phyloP scores from a whole-genome alignment of 1,139 yeast species.

The Lodderomyces beijingensis region DNA sequence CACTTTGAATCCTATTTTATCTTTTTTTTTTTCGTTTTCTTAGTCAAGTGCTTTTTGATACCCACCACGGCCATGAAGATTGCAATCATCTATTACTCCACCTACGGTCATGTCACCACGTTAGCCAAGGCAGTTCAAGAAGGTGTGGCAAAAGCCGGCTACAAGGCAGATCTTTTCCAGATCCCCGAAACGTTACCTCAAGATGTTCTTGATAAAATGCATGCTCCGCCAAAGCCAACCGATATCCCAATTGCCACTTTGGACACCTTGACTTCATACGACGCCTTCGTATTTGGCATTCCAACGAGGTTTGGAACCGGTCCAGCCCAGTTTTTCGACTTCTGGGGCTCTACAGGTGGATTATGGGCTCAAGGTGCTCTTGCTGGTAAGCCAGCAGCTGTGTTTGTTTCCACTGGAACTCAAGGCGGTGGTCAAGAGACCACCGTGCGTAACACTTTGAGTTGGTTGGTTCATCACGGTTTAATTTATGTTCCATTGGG shows the following conservation, averaged over 20 bases:
- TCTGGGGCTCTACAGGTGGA: conserved; percentile 81
- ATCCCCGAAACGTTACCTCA: conserved; percentile 73
- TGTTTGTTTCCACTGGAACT: conserved; percentile 75
- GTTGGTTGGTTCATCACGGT: conserved; percentile 76
- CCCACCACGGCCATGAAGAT: conserved; percentile 29
- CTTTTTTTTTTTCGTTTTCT: conserved; percentile 1
- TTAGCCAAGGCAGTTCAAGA: conserved; percentile 65
- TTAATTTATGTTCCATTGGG: conserved; percentile 78
- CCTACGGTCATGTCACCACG: conserved; percentile 73
- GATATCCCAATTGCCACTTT: conserved; percentile 65
- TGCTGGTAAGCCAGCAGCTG: conserved; percentile 72
- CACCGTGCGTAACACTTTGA: conserved; percentile 60
- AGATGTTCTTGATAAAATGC: conserved; percentile 56
- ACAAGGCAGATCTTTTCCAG: conserved; percentile 66
- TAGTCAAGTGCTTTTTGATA: neutral
- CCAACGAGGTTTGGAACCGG: conserved; percentile 82
- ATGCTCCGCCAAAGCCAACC: conserved; percentile 57
- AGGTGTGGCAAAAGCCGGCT: conserved; percentile 75
- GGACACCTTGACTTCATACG: conserved; percentile 59
- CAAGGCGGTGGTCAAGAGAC: conserved; percentile 84
- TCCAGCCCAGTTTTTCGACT: conserved; percentile 79
- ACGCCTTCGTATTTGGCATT: conserved; percentile 74
- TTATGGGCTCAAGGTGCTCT: conserved; percentile 77
- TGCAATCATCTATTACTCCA: conserved; percentile 71
- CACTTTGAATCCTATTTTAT: neutral